Evolutionary conservation across 495 filamentous ascomycete genomes (phyloP).

Genomic region (Neurospora tetrasperma): DNA sequence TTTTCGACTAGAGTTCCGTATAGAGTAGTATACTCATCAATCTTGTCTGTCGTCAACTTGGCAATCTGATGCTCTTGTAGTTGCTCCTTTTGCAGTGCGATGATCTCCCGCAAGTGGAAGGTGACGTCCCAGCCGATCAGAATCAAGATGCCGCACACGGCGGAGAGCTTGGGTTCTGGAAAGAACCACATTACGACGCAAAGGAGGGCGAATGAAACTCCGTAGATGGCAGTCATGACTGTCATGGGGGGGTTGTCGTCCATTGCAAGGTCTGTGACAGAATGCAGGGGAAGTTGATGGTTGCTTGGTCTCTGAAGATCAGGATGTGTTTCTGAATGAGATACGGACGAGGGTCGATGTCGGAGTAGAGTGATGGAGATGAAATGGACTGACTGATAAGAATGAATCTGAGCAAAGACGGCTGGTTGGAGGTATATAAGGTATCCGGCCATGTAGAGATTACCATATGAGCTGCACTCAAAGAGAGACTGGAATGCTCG

Average conservation of each 20-base stretch:
- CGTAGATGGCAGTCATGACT: no score
- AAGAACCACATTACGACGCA: neutral
- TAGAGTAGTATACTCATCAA: neutral
- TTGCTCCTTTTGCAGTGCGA: neutral
- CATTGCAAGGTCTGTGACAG: no score
- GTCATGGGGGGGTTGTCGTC: no score
- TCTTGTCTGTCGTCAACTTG: neutral
- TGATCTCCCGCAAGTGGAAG: neutral
- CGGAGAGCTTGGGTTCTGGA: neutral
- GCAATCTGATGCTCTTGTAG: neutral
- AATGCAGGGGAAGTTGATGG: neutral
- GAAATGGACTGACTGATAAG: neutral
- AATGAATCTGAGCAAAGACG: neutral
- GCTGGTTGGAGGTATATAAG: neutral
- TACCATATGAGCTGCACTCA: no score
- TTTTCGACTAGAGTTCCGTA: neutral
- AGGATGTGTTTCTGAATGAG: neutral
- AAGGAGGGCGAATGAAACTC: no score
- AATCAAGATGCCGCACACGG: no score
- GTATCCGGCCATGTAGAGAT: neutral
- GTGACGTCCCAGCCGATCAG: neutral
- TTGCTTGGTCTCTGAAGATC: neutral
- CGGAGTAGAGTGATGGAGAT: neutral
- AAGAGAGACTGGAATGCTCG: no score
- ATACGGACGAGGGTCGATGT: neutral